Conservation (phyloP, 805 yeast species). For the Wickerhamomyces pijperi region DNA sequence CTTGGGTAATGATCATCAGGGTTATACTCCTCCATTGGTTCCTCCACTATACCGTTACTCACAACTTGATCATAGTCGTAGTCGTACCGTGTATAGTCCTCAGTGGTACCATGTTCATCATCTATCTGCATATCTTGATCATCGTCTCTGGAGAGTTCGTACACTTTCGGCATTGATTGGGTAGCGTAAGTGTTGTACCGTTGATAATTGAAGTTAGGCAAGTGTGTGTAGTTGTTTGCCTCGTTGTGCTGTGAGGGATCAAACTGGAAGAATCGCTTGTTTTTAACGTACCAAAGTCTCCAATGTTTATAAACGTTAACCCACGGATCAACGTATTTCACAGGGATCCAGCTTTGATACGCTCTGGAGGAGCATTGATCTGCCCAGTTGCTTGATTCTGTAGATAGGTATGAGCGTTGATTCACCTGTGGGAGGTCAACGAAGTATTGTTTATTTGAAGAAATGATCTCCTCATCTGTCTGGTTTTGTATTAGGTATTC, state of each 20-base stretch:
- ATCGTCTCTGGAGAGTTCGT: background rate
- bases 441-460: conserved; percentile 3
- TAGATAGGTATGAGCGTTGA: too few species aligned
- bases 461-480: conserved; percentile 8
- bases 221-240: background rate
- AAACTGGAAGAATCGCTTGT: background rate
- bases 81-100: too few species aligned
- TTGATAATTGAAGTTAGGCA: background rate
- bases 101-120: background rate
- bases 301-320: background rate
- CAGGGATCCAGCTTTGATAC: background rate
- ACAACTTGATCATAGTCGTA: too few species aligned
- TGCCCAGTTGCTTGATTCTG: background rate
- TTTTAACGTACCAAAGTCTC: background rate
- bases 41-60: background rate
- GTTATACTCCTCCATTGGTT: background rate
- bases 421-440: conserved; percentile 1
- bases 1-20: background rate
- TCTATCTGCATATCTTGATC: background rate
- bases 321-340: background rate
- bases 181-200: background rate
- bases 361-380: background rate
- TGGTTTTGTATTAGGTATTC: conserved; percentile 9
- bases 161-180: background rate
- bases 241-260: background rate